Conservation (phyloP, 2,329 filamentous ascomycete genomes). For the Ophiostoma pallidulum region DNA sequence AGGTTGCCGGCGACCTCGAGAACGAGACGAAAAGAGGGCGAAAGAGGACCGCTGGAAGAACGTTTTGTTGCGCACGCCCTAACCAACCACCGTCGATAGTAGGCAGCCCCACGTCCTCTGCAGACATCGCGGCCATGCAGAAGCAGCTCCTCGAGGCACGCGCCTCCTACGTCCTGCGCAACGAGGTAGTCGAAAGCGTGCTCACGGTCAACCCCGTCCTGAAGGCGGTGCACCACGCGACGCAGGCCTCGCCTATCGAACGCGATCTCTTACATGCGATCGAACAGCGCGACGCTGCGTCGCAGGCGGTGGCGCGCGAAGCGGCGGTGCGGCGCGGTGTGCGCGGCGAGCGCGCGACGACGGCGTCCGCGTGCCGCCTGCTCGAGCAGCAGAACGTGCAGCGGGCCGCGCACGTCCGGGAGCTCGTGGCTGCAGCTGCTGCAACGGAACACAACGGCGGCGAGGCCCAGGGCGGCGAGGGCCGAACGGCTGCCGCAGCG, state of each 20-base stretch:
- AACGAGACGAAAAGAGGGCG: no score
- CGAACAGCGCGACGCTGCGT: conserved; percentile 56
- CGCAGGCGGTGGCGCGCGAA: conserved; percentile 52
- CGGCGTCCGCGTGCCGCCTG: conserved; percentile 49
- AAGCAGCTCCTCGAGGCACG: conserved; percentile 59
- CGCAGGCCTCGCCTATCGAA: conserved; percentile 55
- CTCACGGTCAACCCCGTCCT: conserved; percentile 66
- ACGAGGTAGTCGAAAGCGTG: conserved; percentile 58
- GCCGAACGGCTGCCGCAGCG: conserved; percentile 33
- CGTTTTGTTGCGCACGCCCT: no score
- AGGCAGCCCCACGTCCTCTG: not conserved
- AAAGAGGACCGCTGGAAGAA: no score
- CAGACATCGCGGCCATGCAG: conserved; percentile 46
- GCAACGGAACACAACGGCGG: conserved; percentile 43
- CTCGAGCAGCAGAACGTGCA: conserved; percentile 51
- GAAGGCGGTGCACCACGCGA: conserved; percentile 64
- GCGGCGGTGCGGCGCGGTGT: conserved; percentile 42
- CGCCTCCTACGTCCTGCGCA: conserved; percentile 59
- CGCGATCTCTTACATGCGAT: conserved; percentile 59
- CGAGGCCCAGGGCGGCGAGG: conserved; percentile 31
- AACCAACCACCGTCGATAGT: not conserved
- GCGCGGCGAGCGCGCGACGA: conserved; percentile 42
- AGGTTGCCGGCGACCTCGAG: no score
- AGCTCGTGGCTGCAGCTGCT: conserved; percentile 39
- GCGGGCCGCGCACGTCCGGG: conserved; percentile 53